Evolutionary conservation across 495 filamentous ascomycete species (phyloP).

Genomic region (Aspergillus coremiiformis): DNA sequence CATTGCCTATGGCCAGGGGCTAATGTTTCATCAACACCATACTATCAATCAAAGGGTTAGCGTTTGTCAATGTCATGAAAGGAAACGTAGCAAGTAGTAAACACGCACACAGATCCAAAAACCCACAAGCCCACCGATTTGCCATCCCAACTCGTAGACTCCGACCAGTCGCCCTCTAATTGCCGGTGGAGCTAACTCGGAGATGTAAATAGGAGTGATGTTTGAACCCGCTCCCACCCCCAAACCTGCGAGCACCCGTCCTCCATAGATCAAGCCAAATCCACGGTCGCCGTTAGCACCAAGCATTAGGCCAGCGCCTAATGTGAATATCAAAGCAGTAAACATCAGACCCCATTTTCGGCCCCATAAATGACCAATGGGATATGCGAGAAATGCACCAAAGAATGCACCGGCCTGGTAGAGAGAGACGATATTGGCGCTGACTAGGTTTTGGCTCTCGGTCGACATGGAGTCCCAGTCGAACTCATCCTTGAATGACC

Average conservation of each 20-base stretch:
- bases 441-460: slow-evolving; percentile 38
- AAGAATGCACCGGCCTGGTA: slow-evolving; percentile 67
- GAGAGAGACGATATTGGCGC: slow-evolving; percentile 61
- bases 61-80: neutral
- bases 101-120: slow-evolving; percentile 59
- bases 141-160: slow-evolving; percentile 68
- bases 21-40: slow-evolving; percentile 33
- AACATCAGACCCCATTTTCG: slow-evolving; percentile 45
- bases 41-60: slow-evolving; percentile 21
- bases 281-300: slow-evolving; percentile 51
- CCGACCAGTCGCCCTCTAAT: slow-evolving; percentile 74
- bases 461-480: slow-evolving; percentile 38
- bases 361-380: slow-evolving; percentile 48
- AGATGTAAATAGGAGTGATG: slow-evolving; percentile 71
- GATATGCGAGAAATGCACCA: slow-evolving; percentile 52
- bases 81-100: neutral
- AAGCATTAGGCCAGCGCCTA: slow-evolving; percentile 59
- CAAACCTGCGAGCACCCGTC: slow-evolving; percentile 65
- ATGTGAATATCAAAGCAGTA: slow-evolving; percentile 48
- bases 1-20: slow-evolving; percentile 39
- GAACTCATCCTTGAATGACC: slow-evolving; percentile 59
- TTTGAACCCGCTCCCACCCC: slow-evolving; percentile 72
- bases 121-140: slow-evolving; percentile 64
- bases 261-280: slow-evolving; percentile 57
- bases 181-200: slow-evolving; percentile 73